phyloP scores from a whole-genome alignment of 2,329 filamentous ascomycete genomes.

The Colletotrichum sp. region DNA sequence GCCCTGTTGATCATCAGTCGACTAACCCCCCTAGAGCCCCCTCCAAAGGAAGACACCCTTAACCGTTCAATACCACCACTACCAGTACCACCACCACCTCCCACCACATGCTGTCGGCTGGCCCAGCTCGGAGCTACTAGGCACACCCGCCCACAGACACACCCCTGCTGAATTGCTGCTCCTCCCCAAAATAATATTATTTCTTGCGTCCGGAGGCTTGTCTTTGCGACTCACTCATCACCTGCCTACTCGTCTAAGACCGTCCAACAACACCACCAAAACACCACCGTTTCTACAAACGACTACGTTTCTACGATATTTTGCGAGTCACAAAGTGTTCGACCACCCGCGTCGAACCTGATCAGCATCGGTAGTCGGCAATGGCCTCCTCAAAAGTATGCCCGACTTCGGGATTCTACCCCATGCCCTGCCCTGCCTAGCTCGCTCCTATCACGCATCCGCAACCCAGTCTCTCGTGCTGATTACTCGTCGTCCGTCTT shows the following conservation, averaged over 20 bases:
- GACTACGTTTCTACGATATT: conserved; percentile 22
- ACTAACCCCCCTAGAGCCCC: neutral
- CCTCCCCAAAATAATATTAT: conserved; percentile 27
- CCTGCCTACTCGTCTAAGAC: conserved; percentile 3
- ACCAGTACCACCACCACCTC: conserved; percentile 8
- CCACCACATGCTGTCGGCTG: conserved; percentile 19
- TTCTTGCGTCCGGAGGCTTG: conserved; percentile 21
- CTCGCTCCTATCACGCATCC: conserved; percentile 12
- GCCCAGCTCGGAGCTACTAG: conserved; percentile 20
- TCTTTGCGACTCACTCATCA: conserved; percentile 21
- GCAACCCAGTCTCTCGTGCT: conserved; percentile 36
- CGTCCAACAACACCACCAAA: conserved; percentile 3
- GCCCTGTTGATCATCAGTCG: conserved; percentile 16
- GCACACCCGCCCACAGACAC: conserved; percentile 24
- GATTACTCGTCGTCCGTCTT: conserved; percentile 35
- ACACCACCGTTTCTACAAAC: neutral
- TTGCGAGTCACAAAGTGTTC: conserved; percentile 25
- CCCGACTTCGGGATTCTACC: conserved; percentile 22
- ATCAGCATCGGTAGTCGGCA: conserved; percentile 40
- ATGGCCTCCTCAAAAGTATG: conserved; percentile 70
- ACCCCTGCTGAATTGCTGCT: conserved; percentile 24
- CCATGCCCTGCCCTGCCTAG: conserved; percentile 16
- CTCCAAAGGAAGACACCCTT: neutral
- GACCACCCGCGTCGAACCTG: conserved; percentile 26
- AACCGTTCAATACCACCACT: conserved; percentile 15